phyloP scores from a whole-genome alignment of 805 yeast genomes.

The Candida succiphila region DNA sequence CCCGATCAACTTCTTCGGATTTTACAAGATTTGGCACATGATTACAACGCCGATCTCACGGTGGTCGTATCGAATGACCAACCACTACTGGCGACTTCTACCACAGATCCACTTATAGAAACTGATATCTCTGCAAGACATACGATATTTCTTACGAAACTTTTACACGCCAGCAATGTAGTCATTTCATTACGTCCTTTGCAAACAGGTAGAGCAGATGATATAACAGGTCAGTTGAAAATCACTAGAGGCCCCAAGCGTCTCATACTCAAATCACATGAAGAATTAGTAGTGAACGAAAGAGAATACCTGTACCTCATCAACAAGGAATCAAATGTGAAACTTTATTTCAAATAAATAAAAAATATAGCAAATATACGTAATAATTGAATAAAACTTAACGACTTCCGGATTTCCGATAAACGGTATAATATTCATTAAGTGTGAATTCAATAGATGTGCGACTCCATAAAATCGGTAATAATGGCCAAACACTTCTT shows the following conservation, averaged over 20 bases:
- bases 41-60: conserved; percentile 12
- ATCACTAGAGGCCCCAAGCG: conserved; percentile 47
- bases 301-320: conserved; percentile 55
- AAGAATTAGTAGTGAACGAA: conserved; percentile 29
- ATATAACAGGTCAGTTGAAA: conserved; percentile 64
- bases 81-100: conserved; percentile 11
- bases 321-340: conserved; percentile 41
- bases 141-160: conserved; percentile 35
- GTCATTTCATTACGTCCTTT: conserved; percentile 56
- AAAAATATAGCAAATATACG: background rate
- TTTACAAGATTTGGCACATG: conserved; percentile 9
- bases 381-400: background rate
- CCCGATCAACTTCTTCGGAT: conserved; percentile 9
- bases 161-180: conserved; percentile 40
- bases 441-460: conserved; percentile 85
- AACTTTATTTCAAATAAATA: conserved; percentile 31
- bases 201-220: conserved; percentile 73
- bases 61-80: conserved; percentile 12
- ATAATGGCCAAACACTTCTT: conserved; percentile 84
- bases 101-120: conserved; percentile 6
- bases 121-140: conserved; percentile 22
- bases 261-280: conserved; percentile 6
- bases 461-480: conserved; percentile 77
- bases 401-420: conserved; percentile 10
- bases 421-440: conserved; percentile 54